These are phyloP conservation scores for Boletus rubescentipes DNA, from an alignment of 768 basidiomycete genomes.

Conservation along the genomic window DNA sequence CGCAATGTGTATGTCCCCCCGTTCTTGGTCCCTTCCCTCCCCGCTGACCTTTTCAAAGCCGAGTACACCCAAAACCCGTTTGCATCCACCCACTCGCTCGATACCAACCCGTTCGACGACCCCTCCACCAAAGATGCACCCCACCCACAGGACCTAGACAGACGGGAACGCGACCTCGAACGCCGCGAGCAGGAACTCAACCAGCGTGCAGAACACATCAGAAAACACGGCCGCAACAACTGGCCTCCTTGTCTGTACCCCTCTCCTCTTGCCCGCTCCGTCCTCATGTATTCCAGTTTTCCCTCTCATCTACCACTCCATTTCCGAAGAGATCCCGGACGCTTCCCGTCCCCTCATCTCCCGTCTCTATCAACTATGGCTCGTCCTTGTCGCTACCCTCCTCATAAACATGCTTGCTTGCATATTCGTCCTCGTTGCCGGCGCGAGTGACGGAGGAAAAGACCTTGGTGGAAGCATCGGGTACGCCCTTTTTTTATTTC, in stretches of 20 bases:
- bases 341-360: slow-evolving; percentile 76
- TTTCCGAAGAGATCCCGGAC: slow-evolving; percentile 86
- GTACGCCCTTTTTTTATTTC: slow-evolving; percentile 41
- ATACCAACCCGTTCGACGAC: slow-evolving; percentile 90
- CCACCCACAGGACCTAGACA: slow-evolving; percentile 63
- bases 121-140: slow-evolving; percentile 49
- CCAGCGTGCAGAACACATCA: slow-evolving; percentile 65
- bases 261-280: slow-evolving; percentile 10
- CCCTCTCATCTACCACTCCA: slow-evolving; percentile 93
- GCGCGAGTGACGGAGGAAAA: slow-evolving; percentile 69
- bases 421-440: slow-evolving; percentile 79
- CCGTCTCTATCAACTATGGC: slow-evolving; percentile 91
- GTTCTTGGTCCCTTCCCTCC: no score
- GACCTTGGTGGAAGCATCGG: slow-evolving; percentile 83
- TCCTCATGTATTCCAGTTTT: slow-evolving; percentile 58
- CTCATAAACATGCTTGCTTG: slow-evolving; percentile 90
- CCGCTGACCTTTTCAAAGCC: slow-evolving; percentile 13
- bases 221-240: slow-evolving; percentile 82
- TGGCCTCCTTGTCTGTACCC: slow-evolving; percentile 81
- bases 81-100: slow-evolving; percentile 80
- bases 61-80: slow-evolving; percentile 70
- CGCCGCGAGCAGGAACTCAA: slow-evolving; percentile 74
- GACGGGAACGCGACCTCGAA: slow-evolving; percentile 80
- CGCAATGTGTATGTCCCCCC: slow-evolving; percentile 26
- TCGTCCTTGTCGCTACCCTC: slow-evolving; percentile 79